Conservation (phyloP, 768 basidiomycete species). For the Infundibulicybe gibba region DNA sequence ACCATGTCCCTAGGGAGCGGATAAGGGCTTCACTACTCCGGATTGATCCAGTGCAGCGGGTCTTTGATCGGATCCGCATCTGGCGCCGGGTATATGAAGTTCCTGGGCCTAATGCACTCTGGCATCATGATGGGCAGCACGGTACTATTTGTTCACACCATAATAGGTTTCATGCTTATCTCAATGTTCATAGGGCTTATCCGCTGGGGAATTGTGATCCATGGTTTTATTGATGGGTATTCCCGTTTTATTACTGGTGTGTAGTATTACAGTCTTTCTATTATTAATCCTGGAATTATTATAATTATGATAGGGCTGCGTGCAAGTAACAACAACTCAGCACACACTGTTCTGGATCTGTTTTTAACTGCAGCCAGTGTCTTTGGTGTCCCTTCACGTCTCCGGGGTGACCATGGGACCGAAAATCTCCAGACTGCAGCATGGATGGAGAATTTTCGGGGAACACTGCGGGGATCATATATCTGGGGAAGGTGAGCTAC, state of each 20-base stretch:
- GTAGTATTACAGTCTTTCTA: not conserved
- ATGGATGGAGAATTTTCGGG: slow-evolving; percentile 20
- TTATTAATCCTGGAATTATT: slow-evolving; percentile 10
- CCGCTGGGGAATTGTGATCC: slow-evolving; percentile 30
- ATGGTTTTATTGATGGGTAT: slow-evolving; percentile 40
- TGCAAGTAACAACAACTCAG: slow-evolving; percentile 36
- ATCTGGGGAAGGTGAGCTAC: slow-evolving; percentile 30
- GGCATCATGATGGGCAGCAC: slow-evolving; percentile 30
- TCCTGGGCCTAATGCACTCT: slow-evolving; percentile 22
- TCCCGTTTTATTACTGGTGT: slow-evolving; percentile 13
- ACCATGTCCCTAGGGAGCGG: slow-evolving; percentile 11
- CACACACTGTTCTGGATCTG: slow-evolving; percentile 31
- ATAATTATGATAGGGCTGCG: slow-evolving; percentile 26
- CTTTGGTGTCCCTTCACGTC: slow-evolving; percentile 27
- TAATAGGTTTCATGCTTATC: slow-evolving; percentile 21
- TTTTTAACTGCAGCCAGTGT: slow-evolving; percentile 18
- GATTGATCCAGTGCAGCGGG: slow-evolving; percentile 9
- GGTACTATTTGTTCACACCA: slow-evolving; percentile 10
- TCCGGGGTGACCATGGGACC: slow-evolving; percentile 26
- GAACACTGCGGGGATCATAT: slow-evolving; percentile 24
- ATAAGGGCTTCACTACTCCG: slow-evolving; percentile 15
- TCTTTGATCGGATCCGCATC: slow-evolving; percentile 11
- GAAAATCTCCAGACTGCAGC: slow-evolving; percentile 28
- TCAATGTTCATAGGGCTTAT: slow-evolving; percentile 29
- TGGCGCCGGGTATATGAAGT: slow-evolving; percentile 17